Base-by-base conservation (phyloP, 2,329 filamentous ascomycete species). In the Nemania sp. region DNA sequence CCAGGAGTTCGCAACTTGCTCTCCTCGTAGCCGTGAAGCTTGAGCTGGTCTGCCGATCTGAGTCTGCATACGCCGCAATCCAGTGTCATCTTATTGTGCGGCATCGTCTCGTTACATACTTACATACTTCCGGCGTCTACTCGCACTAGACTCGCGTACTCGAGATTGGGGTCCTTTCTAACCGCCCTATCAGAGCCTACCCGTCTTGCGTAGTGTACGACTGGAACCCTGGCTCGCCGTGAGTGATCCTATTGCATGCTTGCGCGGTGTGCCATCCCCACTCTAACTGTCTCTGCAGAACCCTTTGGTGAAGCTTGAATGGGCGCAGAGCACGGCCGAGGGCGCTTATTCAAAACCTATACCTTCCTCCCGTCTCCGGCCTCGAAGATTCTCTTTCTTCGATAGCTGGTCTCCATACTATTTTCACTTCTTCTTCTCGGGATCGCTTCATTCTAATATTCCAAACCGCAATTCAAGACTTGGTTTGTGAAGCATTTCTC, bases 331-430 rank as follows among this genome's bases (percentile, higher is more conserved):
- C 51, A 62, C 65, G 59, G 57, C 64, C 63, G 56, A 64, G 68
- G 70, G 70, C 72, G 73, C 66, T 71, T 70, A 75, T 75, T 80
- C 77, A 82, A 81, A 82, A 82, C 75, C 75, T 71, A 67, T 69
- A 66, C 69, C 68, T 70, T 75, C 77, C 59, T 75, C 72, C 71
- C 58, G 61, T 62, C 61, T 61, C 66, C 66, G 66, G 61, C 61
- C 66, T 66, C 61, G 63, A 65, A 62, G 66, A 61, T 66, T 66
- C 65, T 70, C 68, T 76, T 71, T 70, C 70, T 68, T 75, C 74
- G 76, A 74, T 75, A 83, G 80, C 80, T 82, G 80, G 80, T 72
- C 80, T 83, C 78, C 40, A 53, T 74, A 70, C 62, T 69, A 67
- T 49, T 70, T 66, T 70, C 60, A 51, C 40, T 68, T 70, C 64